phyloP scores from a whole-genome alignment of 2,329 filamentous ascomycete genomes.

The Colletotrichum spaethianum region DNA sequence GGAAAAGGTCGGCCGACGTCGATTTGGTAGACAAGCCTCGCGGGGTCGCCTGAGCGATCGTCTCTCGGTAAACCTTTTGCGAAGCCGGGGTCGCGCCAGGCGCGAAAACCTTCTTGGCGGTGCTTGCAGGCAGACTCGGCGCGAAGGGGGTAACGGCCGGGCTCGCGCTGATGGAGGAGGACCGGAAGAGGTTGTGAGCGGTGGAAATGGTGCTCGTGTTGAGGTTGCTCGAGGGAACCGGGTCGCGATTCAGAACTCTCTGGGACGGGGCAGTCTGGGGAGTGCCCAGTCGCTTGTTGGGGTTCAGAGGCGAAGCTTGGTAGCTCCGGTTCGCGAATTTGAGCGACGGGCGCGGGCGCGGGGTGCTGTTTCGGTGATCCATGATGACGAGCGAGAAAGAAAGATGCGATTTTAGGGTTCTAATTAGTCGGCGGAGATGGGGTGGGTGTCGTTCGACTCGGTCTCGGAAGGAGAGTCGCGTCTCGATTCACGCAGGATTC shows the following conservation, averaged over 20 bases:
- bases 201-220: slow-evolving; percentile 54
- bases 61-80: slow-evolving; percentile 59
- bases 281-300: slow-evolving; percentile 54
- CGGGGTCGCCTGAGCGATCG: slow-evolving; percentile 62
- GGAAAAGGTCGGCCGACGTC: slow-evolving; percentile 66
- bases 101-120: slow-evolving; percentile 64
- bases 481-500: slow-evolving; percentile 37
- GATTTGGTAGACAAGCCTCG: slow-evolving; percentile 66
- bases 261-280: slow-evolving; percentile 56
- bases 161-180: slow-evolving; percentile 54
- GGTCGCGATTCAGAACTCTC: slow-evolving; percentile 54
- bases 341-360: slow-evolving; percentile 56
- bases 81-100: slow-evolving; percentile 60
- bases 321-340: slow-evolving; percentile 61
- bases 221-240: slow-evolving; percentile 52
- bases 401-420: slow-evolving; percentile 10
- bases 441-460: slow-evolving; percentile 23
- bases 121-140: slow-evolving; percentile 60
- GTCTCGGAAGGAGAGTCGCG: slow-evolving; percentile 29
- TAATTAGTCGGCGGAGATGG: slow-evolving; percentile 30
- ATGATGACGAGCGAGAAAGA: slow-evolving; percentile 23
- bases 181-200: slow-evolving; percentile 59
- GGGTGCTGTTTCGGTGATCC: slow-evolving; percentile 51
- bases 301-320: slow-evolving; percentile 54
- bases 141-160: slow-evolving; percentile 56